A percentile compares a stretch with the other conserved stretches of the same genome.
Evolutionary conservation across 495 filamentous ascomycete genomes (phyloP).

Genomic region (Talaromyces liani): DNA sequence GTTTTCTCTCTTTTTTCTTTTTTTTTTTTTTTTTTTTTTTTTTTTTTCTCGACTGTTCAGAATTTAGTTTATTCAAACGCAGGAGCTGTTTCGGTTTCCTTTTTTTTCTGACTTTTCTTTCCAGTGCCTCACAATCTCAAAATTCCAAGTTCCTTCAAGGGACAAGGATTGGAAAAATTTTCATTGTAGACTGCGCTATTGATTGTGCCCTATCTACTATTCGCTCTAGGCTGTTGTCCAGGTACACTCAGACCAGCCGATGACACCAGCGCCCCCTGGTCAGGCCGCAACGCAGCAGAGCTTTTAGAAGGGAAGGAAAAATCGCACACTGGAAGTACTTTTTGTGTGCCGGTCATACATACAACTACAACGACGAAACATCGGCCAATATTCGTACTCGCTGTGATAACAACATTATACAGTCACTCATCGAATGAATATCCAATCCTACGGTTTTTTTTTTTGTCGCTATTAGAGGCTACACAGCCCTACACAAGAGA

Average conservation of each 20-base stretch:
- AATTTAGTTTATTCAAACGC: not conserved
- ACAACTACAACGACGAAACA: not conserved
- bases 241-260: slow-evolving; percentile 4
- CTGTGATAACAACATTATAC: not conserved
- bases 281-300: slow-evolving; percentile 8
- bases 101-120: not conserved
- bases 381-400: not conserved
- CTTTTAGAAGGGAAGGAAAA: slow-evolving; percentile 1
- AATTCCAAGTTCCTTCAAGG: not conserved
- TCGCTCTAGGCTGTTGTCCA: not conserved
- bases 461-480: not conserved
- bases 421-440: not conserved
- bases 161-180: slow-evolving; percentile 3
- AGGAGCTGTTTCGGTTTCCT: not conserved
- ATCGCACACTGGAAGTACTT: not conserved
- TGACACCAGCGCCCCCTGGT: slow-evolving; percentile 10
- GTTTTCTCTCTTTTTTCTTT: too few species aligned
- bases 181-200: not conserved
- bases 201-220: not conserved
- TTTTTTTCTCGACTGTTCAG: not conserved
- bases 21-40: too few species aligned
- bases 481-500: not conserved
- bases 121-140: not conserved
- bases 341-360: not conserved
- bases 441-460: not conserved